These are phyloP conservation scores for Candida mattraensis DNA, from an alignment of 805 yeast species.

Conservation along the genomic window DNA sequence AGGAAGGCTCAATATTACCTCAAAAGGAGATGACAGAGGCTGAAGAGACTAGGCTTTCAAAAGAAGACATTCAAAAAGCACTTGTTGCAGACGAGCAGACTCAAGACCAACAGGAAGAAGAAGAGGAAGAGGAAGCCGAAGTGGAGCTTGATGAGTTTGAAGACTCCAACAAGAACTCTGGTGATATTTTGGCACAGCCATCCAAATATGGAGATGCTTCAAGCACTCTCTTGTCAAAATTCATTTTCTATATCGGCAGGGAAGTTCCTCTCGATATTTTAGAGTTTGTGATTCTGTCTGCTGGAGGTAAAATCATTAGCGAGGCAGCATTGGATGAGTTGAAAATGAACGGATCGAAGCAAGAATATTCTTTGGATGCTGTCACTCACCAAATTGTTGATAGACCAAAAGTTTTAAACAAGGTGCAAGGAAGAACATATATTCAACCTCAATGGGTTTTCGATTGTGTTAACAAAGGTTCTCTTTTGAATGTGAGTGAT, in stretches of 20 bases:
- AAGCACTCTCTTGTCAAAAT: slow-evolving; percentile 67
- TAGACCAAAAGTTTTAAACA: slow-evolving; percentile 76
- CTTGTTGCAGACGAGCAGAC: slow-evolving; percentile 50
- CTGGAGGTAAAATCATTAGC: slow-evolving; percentile 83
- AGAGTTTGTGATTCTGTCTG: slow-evolving; percentile 81
- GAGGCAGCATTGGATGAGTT: slow-evolving; percentile 86
- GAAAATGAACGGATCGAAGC: slow-evolving; percentile 44
- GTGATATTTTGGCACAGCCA: slow-evolving; percentile 78
- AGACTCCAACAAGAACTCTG: slow-evolving; percentile 58
- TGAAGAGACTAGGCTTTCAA: slow-evolving; percentile 40
- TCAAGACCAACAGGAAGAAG: slow-evolving; percentile 38
- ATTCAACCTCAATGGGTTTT: slow-evolving; percentile 98
- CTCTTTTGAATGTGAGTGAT: slow-evolving; percentile 69
- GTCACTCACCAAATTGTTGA: slow-evolving; percentile 95
- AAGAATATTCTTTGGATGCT: slow-evolving; percentile 56
- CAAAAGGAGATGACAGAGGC: slow-evolving; percentile 24
- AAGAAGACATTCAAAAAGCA: slow-evolving; percentile 47
- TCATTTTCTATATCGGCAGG: slow-evolving; percentile 86
- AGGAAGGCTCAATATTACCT: slow-evolving; percentile 39
- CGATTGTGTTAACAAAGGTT: slow-evolving; percentile 80
- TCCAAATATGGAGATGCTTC: slow-evolving; percentile 54
- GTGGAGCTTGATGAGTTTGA: slow-evolving; percentile 70
- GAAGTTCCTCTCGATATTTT: slow-evolving; percentile 92
- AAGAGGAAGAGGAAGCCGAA: slow-evolving; percentile 42
- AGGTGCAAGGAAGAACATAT: slow-evolving; percentile 89